These are phyloP conservation scores for Hyaloperonospora arabidopsidis DNA, from an alignment of 352 stramenopile genomes.

Conservation along the genomic window DNA sequence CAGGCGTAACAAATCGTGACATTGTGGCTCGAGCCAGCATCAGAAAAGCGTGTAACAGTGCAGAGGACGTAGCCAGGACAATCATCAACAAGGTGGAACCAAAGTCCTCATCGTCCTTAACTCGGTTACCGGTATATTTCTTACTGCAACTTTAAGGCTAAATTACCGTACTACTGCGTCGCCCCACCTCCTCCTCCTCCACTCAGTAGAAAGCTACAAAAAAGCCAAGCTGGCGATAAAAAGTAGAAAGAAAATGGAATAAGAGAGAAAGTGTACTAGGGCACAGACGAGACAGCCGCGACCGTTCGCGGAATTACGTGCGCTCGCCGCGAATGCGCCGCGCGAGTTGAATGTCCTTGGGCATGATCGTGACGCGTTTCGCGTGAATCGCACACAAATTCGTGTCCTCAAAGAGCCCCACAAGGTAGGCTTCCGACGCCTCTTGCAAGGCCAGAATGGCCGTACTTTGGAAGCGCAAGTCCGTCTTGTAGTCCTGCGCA, in stretches of 20 bases:
- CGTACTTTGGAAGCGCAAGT: conserved; percentile 93
- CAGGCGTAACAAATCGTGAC: too few species aligned
- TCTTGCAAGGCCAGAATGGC: conserved; percentile 89
- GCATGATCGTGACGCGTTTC: conserved; percentile 95
- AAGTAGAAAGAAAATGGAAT: conserved; percentile 20
- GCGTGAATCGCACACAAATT: conserved; percentile 94
- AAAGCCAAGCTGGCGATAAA: conserved; percentile 28
- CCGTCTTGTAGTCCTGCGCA: conserved; percentile 94
- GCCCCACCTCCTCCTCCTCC: too few species aligned
- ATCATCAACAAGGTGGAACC: too few species aligned
- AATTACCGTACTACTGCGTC: too few species aligned
- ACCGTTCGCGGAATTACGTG: conserved; percentile 32
- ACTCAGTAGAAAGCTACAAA: conserved; percentile 1
- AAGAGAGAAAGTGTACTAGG: not conserved
- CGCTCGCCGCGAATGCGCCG: conserved; percentile 87
- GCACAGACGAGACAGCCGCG: conserved; percentile 4
- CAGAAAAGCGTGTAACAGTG: too few species aligned
- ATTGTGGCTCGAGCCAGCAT: too few species aligned
- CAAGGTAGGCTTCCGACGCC: conserved; percentile 89
- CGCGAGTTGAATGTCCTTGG: conserved; percentile 93
- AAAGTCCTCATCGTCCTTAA: not conserved
- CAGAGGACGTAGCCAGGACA: too few species aligned
- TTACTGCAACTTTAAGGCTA: not conserved
- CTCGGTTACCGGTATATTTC: conserved; percentile 1
- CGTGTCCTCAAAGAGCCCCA: conserved; percentile 93